phyloP scores from a whole-genome alignment of 768 basidiomycete species.

The Tylopilus plumbeoviolaceoides region DNA sequence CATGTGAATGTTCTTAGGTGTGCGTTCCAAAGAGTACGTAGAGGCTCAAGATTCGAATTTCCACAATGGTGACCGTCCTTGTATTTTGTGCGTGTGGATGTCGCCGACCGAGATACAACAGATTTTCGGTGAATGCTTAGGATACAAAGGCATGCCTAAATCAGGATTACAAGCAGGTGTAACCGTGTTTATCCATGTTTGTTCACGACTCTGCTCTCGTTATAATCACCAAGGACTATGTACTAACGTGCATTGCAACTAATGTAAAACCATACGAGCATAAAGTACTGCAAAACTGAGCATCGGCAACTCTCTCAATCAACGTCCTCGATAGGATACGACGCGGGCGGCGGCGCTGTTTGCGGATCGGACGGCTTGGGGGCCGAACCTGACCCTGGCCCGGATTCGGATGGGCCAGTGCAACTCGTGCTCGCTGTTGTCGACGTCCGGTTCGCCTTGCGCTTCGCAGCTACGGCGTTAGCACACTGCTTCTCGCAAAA shows the following conservation, averaged over 20 bases:
- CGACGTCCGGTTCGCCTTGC: slow-evolving; percentile 13
- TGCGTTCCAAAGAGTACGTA: not conserved
- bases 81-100: slow-evolving; percentile 8
- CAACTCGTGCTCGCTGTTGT: not conserved
- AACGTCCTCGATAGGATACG: slow-evolving; percentile 27
- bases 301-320: slow-evolving; percentile 19
- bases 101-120: slow-evolving; percentile 6
- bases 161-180: slow-evolving; percentile 25
- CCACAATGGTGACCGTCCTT: slow-evolving; percentile 5
- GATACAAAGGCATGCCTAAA: slow-evolving; percentile 27
- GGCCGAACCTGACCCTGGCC: not conserved
- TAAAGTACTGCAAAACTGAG: not conserved
- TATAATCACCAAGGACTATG: slow-evolving; percentile 11
- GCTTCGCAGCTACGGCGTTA: slow-evolving; percentile 31
- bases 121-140: not conserved
- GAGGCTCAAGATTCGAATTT: not conserved
- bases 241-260: slow-evolving; percentile 6
- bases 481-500: slow-evolving; percentile 48
- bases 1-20: no score
- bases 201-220: not conserved
- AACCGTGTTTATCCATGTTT: slow-evolving; percentile 7
- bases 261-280: slow-evolving; percentile 12
- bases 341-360: no score
- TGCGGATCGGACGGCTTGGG: no score
- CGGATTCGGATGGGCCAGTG: not conserved